phyloP scores from a whole-genome alignment of 306 rosid genomes.

The Lathyrus oleraceus region DNA sequence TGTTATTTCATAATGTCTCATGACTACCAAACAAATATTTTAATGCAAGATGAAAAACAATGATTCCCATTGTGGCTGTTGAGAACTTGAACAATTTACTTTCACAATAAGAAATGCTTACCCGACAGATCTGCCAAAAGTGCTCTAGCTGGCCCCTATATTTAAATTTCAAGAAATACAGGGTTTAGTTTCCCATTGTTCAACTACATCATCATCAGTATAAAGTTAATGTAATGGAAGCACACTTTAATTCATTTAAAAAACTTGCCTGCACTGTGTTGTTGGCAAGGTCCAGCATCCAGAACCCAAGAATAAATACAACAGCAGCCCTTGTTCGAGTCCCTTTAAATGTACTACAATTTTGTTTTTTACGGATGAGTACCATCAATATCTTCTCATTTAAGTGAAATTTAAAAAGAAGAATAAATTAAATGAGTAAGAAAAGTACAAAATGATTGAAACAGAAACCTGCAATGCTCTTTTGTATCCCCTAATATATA shows the following conservation, averaged over 20 bases:
- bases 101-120: constrained; percentile 34
- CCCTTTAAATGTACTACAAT: constrained; percentile 77
- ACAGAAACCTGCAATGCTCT: constrained; percentile 89
- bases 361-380: constrained; percentile 33
- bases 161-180: constrained; percentile 25
- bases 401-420: constrained; percentile 8
- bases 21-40: background rate
- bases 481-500: constrained; percentile 79
- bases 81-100: constrained; percentile 27
- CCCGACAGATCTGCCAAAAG: constrained; percentile 98
- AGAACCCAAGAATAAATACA: constrained; percentile 87
- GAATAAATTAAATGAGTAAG: constrained; percentile 18
- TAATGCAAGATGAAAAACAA: constrained; percentile 28
- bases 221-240: constrained; percentile 10
- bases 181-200: constrained; percentile 18
- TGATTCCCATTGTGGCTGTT: constrained; percentile 16
- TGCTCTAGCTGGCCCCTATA: constrained; percentile 98
- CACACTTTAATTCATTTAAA: constrained; percentile 26
- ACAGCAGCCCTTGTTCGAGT: constrained; percentile 88
- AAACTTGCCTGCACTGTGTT: constrained; percentile 88
- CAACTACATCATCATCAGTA: constrained; percentile 21
- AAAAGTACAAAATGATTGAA: constrained; percentile 40
- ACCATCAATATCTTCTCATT: constrained; percentile 29
- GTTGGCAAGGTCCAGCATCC: constrained; percentile 99
- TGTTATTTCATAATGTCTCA: constrained; percentile 12